phyloP scores from a whole-genome alignment of 768 basidiomycete genomes.

The Mycena indigotica region DNA sequence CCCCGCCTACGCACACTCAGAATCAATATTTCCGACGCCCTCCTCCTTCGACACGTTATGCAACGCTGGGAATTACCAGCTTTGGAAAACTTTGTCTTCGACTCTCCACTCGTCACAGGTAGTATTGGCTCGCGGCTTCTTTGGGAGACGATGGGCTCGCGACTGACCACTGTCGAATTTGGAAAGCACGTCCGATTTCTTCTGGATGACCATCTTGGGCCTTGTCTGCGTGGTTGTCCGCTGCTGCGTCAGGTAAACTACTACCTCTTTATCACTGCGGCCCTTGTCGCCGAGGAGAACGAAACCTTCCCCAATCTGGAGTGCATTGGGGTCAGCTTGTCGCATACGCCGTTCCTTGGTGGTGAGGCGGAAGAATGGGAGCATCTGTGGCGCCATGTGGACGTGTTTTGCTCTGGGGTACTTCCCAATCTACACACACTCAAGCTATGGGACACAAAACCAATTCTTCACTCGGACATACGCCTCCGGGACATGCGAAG shows the following conservation, averaged over 20 bases:
- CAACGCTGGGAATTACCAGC: constrained; percentile 54
- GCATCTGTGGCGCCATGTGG: constrained; percentile 50
- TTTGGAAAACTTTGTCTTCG: constrained; percentile 53
- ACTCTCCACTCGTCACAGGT: constrained; percentile 46
- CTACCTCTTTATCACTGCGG: constrained; percentile 51
- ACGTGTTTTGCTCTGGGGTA: constrained; percentile 38
- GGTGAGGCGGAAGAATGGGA: constrained; percentile 40
- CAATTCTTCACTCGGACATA: not conserved
- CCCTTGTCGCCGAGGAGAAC: constrained; percentile 11
- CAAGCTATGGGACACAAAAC: constrained; percentile 45
- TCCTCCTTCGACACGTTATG: constrained; percentile 52
- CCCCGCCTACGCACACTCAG: constrained; percentile 56
- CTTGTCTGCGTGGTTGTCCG: constrained; percentile 49
- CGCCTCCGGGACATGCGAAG: constrained; percentile 7
- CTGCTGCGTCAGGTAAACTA: constrained; percentile 57
- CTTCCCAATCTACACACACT: constrained; percentile 52
- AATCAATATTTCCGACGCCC: constrained; percentile 48
- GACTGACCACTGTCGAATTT: constrained; percentile 58
- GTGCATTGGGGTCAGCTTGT: constrained; percentile 54
- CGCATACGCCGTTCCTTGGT: constrained; percentile 44
- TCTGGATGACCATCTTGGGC: constrained; percentile 47
- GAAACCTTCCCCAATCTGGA: constrained; percentile 36
- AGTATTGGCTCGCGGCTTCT: constrained; percentile 43
- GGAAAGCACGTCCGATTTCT: constrained; percentile 59
- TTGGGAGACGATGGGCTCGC: constrained; percentile 53